Conservation (phyloP, 2,329 filamentous ascomycete species). For the Beauveria scarabaeidicola region DNA sequence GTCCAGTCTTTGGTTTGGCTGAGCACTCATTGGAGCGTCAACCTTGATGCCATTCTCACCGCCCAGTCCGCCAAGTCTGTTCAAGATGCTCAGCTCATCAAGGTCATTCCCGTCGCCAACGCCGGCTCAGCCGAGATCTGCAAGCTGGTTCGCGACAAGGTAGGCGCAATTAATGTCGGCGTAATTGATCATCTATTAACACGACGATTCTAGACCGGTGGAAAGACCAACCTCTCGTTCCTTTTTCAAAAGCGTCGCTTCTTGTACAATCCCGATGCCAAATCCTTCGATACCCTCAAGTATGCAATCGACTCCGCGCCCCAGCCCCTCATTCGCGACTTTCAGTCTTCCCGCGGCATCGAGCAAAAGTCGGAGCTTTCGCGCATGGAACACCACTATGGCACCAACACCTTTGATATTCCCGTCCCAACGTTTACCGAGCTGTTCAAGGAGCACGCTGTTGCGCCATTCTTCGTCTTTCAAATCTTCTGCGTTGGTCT, state of each 20-base stretch:
- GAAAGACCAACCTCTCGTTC: conserved; percentile 74
- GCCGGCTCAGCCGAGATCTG: conserved; percentile 87
- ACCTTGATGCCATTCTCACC: conserved; percentile 74
- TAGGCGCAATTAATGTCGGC: conserved; percentile 20
- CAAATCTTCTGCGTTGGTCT: conserved; percentile 97
- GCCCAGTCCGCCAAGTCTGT: conserved; percentile 62
- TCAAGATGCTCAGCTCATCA: conserved; percentile 74
- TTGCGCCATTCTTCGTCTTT: conserved; percentile 98
- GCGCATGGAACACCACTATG: conserved; percentile 84
- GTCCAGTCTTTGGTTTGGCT: conserved; percentile 85
- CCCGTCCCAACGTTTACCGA: conserved; percentile 93
- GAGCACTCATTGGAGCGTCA: conserved; percentile 95
- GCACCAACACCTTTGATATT: conserved; percentile 93
- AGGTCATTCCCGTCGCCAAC: conserved; percentile 83
- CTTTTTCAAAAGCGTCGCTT: conserved; percentile 98
- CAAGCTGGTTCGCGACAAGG: conserved; percentile 66
- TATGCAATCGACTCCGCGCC: conserved; percentile 82
- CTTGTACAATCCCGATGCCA: conserved; percentile 63
- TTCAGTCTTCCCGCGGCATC: conserved; percentile 75
- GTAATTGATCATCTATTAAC: not conserved
- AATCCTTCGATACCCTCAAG: conserved; percentile 70
- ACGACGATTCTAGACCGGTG: conserved; percentile 44
- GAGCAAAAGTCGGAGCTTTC: conserved; percentile 65
- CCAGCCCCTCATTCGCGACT: conserved; percentile 67
- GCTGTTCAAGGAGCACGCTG: conserved; percentile 95